Base-by-base conservation (phyloP, 768 basidiomycete genomes). In the Tulasnella sp. region DNA sequence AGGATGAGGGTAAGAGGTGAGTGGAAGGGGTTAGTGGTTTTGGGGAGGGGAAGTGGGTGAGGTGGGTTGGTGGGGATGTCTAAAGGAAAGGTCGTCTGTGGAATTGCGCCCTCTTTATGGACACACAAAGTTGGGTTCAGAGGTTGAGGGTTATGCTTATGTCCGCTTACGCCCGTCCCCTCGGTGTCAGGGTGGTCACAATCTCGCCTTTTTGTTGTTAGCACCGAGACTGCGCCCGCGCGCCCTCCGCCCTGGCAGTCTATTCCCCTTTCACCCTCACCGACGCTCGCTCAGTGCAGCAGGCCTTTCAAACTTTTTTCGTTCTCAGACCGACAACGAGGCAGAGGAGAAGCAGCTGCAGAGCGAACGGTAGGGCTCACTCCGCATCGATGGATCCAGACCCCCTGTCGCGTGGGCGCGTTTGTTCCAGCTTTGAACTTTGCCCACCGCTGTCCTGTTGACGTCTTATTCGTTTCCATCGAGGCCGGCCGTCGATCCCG, bases 101-200 rank as follows among this genome's bases (percentile, higher is more conserved):
- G 71, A 72, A 72, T 72, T 40, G 71, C 71, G 71, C 71, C 71
- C 44, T 46, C 44, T 72, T 72, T 72, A 72, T 72, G 71, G 71
- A 72, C 44, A 40, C 39, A 46, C 39, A 40, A 40, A 46, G 71
- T 72, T 72, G 39, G 71, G 44, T 40, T 72, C 44, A 46, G 71
- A 72, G 71, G 71, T 72, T 72, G 71, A 72, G 71, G 71, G 71
- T 72, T 72, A 72, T 35, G 61, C 71, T 72, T 72, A 72, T 72
- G 29, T 46, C 71, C 71, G 71, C 71, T 40, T 72, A 72, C 44
- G 13, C 71, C 71, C 71, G 5, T 7, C 44, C 16, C 9, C 9
- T 51, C 51, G 61, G 29, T 29, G 61, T 32, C 61, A 67, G 61
- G 61, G 61, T 67, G 61, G 61, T 67, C 61, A 67, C 61, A 67